Conservation (phyloP, 2,329 filamentous ascomycete genomes). For the Aureobasidium sp. region DNA sequence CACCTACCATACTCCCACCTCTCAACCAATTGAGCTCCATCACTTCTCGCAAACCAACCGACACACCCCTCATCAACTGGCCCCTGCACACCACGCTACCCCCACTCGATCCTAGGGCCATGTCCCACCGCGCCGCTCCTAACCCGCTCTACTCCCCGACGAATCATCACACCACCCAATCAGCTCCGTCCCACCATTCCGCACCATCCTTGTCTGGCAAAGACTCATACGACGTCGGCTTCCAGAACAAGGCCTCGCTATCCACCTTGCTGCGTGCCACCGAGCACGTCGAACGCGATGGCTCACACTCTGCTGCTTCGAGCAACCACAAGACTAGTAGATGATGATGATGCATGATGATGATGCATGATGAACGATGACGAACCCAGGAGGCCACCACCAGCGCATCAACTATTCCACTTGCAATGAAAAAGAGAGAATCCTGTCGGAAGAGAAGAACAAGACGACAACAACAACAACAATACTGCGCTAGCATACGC, state of each 20-base stretch:
- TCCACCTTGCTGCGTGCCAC: neutral
- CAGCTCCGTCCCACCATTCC: neutral
- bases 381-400: too few relatives aligned
- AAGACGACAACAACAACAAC: neutral
- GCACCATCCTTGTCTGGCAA: neutral
- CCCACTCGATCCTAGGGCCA: neutral
- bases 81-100: conserved; percentile 9
- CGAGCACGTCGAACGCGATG: conserved; percentile 6
- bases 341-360: neutral
- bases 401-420: too few relatives aligned
- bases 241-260: neutral
- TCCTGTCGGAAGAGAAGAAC: too few relatives aligned
- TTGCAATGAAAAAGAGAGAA: too few relatives aligned
- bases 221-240: neutral
- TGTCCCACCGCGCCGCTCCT: neutral
- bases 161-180: neutral
- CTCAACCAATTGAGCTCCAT: neutral
- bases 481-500: neutral
- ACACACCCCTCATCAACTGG: conserved; percentile 4
- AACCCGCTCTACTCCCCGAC: neutral
- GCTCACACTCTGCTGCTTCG: neutral
- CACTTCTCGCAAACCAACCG: neutral
- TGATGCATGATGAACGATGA: too few relatives aligned
- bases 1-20: neutral
- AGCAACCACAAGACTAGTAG: neutral